Conservation (phyloP, 106 monocot species). For the Xerophyta viscosa region DNA sequence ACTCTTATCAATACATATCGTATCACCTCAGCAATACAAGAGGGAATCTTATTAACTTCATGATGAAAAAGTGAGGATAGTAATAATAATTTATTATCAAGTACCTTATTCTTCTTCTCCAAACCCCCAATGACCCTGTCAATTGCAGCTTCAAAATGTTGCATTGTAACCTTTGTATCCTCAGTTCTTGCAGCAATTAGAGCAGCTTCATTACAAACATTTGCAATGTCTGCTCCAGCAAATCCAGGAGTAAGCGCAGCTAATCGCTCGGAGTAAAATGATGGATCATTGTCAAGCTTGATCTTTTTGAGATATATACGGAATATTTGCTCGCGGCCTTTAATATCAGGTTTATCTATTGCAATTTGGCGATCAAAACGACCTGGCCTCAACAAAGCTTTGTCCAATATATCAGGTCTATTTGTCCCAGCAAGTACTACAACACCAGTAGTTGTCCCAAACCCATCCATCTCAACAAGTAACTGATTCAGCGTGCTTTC, state of each 20-base stretch:
- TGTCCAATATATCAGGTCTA: slow-evolving; percentile 32
- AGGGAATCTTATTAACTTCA: not conserved
- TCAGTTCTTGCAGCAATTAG: slow-evolving; percentile 13
- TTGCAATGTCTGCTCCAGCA: slow-evolving; percentile 19
- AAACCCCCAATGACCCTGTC: slow-evolving; percentile 17
- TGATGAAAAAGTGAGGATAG: not conserved
- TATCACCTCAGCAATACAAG: not conserved
- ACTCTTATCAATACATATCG: too few species aligned
- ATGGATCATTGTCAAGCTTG: slow-evolving; percentile 22
- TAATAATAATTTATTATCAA: too few species aligned
- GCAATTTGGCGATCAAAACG: slow-evolving; percentile 35
- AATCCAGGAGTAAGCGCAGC: slow-evolving; percentile 17
- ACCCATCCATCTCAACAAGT: slow-evolving; percentile 55
- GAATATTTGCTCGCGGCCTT: slow-evolving; percentile 36
- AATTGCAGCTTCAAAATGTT: slow-evolving; percentile 16
- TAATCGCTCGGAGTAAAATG: slow-evolving; percentile 11
- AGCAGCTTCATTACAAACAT: slow-evolving; percentile 17
- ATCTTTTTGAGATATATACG: slow-evolving; percentile 26
- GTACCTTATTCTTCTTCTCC: slow-evolving; percentile 21
- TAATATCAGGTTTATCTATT: slow-evolving; percentile 34
- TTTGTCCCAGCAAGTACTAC: slow-evolving; percentile 42
- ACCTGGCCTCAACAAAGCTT: slow-evolving; percentile 36
- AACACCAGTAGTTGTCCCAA: slow-evolving; percentile 26
- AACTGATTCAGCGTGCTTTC: slow-evolving; percentile 36
- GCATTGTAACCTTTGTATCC: slow-evolving; percentile 5